Percentiles rank a stretch among this genome's conserved stretches.
Conservation (phyloP, 73 alveolate genomes). For the Uronychia setigera region DNA sequence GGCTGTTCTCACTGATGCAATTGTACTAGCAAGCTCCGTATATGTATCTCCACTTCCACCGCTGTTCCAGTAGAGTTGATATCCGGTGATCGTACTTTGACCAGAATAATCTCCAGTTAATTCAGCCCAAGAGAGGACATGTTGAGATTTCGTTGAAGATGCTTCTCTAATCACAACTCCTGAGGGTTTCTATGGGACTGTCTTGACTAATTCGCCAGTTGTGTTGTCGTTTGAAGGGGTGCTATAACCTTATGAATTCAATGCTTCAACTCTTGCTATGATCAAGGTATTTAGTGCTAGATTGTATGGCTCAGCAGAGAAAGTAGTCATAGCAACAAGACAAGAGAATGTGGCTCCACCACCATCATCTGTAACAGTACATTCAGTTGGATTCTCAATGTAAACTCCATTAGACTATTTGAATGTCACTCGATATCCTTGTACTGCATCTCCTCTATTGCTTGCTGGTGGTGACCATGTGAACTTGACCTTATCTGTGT, state of each 20-base stretch:
- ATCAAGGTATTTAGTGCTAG: neutral
- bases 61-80: conserved; percentile 47
- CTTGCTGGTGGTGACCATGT: conserved; percentile 24
- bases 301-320: conserved; percentile 4
- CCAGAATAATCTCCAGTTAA: conserved; percentile 12
- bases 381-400: neutral
- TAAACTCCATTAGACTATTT: neutral
- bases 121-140: conserved; percentile 16
- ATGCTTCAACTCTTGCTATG: conserved; percentile 30
- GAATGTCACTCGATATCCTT: neutral
- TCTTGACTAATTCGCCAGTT: neutral
- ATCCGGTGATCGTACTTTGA: conserved; percentile 16
- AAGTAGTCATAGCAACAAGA: conserved; percentile 25
- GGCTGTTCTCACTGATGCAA: neutral
- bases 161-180: neutral
- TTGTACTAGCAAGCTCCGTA: neutral
- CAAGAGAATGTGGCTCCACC: conserved; percentile 14
- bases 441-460: conserved; percentile 31
- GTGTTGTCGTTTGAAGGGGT: neutral
- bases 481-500: neutral
- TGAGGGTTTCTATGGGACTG: neutral
- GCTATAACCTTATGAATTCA: conserved; percentile 7
- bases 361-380: conserved; percentile 21
- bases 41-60: conserved; percentile 36
- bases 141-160: conserved; percentile 5